Base-by-base conservation (phyloP, 345 rosid genomes). In the Syzygium oleosum region DNA sequence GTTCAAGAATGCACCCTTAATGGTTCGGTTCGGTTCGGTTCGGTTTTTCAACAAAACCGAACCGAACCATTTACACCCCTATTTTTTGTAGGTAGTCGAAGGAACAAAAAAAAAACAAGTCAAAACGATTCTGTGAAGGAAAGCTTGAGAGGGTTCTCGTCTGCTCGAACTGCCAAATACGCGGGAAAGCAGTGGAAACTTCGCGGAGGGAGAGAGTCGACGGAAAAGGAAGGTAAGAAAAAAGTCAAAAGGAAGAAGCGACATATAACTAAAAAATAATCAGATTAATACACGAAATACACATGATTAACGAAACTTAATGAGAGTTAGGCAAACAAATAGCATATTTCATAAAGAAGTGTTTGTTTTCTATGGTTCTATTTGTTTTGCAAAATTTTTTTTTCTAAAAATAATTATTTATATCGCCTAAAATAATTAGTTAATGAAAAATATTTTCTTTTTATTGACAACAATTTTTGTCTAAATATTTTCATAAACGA, bases 381-480 rank as follows among this genome's bases (percentile, higher is more conserved):
- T 46, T 51, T 86, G 12, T 85, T 31, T 9, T 19, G 25, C 3
- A 2, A 19, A 17, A 68, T 34, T 17, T 68, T 16, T 8, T 34
- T 0, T 4, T 41, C 46, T 34, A 17, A 17, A 16, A 68, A 31
- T 9, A 0, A 8, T 31, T 1, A 15, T 7, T 15, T 7, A 0
- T 31, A 7, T 31, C 2, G 19, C 11, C 8, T 16, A 3, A 31
- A 31, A 31, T 16, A 31, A 65, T 16, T 0, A 31, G 9, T 2
- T 0, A 29, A 14, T 29, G 31, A 0, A 15, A 14, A 29, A 29
- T 7, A 14, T 15, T 63, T 15, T 63, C 15, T 3, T n/a, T 2
- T 17, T 17, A 53, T 52, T 3, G 9, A 53, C 2, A 17, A 53
- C 6, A 53, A 53, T 53, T 53, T 17, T 6, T 51, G 12, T 51